Evolutionary conservation across 2,329 filamentous ascomycete genomes (phyloP), one percentile per base, ranked within the genome.

Genomic region (Coleophoma crateriformis): DNA sequence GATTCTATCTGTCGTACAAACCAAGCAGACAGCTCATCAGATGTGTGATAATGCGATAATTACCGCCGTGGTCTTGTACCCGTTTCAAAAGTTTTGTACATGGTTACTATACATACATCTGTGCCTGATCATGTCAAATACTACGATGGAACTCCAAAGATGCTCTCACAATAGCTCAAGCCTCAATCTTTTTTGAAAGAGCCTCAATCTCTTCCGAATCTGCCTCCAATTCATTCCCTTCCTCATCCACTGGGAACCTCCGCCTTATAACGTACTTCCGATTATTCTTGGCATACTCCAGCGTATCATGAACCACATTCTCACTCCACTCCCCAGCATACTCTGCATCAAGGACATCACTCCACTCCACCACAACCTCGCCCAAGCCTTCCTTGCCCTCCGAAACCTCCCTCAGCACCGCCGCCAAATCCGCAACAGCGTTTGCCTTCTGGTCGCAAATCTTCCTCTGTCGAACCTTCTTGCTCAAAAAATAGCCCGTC

Each of bases 391-490:
- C 53, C 1, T 57, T n/a, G 40, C 15, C 32, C 6, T 20, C 13
- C 14, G 45, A 47, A 56, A 50, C 33, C 45, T 50, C 32, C 33
- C 52, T 39, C 54, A 49, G 27, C 10, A 56, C 60, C 7, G 73
- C 76, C 1, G 83, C 81, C 54, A 87, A 72, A 64, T 87, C 83
- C 49, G 83, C 83, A 44, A 87, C 71, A 12, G 73, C 70, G 63
- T 84, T 85, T 47, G 74, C 72, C 64, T 76, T 78, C 67, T 85
- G 81, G 60, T 81, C 73, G 62, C 79, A 80, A 47, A 87, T 68
- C 34, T 69, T 72, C 45, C 64, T 59, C 33, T 76, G 81, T 42
- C 79, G 74, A 59, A 78, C 70, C 42, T 52, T 54, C 39, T 50
- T 54, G 5, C 45, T 40, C 19, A 54, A 39, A 15, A 50, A 48